Base-by-base conservation (phyloP, 2,329 filamentous ascomycete species). In the Domatiomyces globalis region DNA sequence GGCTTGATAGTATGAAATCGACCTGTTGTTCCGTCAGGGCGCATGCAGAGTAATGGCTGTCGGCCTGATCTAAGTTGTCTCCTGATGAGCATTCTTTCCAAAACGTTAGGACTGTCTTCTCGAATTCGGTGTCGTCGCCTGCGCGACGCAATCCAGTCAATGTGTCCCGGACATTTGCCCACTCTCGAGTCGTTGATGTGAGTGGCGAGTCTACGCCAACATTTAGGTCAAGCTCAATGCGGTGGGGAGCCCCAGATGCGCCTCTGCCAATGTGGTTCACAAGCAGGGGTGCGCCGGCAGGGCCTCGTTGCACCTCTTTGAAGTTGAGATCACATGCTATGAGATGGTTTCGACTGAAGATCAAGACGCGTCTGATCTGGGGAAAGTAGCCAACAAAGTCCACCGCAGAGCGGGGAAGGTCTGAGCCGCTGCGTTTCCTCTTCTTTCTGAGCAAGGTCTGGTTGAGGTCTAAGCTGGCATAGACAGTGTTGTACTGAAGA, bases 401-500 rank as follows among this genome's bases (percentile, higher is more conserved):
- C 15, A 67, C 60, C 8, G 62, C 60, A 10, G 58, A 58, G 52
- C 60, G 61, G 42, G 51, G 48, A 45, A 49, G 47, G 18, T 58
- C 56, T 51, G 52, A 44, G 8, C 47, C 45, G 39, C 49, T 52
- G 43, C 46, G 42, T n/a, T 49, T 49, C 6, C 55, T 54, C 53
- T 59, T 61, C 43, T 56, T 52, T 46, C 59, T 59, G n/a, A 56
- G 49, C 33, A 49, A 54, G 4, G 49, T 42, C n/a, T 44, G 66
- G 60, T n/a, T 58, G 48, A 65, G 52, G 12, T 65, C 54, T 49
- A 71, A 66, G 49, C 66, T 67, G 49, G 68, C 66, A 55, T 72
- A 71, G 12, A 72, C 62, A 1, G 71, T 71, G 54, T 68, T 65
- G 56, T 71, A 73, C 46, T 70, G 67, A n/a, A 70, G 67, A 56